Evolutionary conservation across 768 basidiomycete genomes (phyloP), one percentile per base, ranked within the genome.

Genomic region (Melanogaster broomeanus): DNA sequence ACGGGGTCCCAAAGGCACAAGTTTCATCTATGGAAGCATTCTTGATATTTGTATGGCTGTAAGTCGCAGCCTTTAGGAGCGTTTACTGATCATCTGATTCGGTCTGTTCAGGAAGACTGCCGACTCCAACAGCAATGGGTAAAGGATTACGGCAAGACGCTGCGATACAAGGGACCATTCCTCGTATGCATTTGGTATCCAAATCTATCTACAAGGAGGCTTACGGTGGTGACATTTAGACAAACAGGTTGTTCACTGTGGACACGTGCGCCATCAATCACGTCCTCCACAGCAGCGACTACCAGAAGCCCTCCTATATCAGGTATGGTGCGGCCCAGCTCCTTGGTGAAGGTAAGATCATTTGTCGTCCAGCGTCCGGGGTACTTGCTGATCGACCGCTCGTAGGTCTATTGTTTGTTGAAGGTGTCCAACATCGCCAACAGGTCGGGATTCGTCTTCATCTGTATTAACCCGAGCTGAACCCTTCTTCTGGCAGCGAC

Each of bases 181-280:
- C n/a, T n/a, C n/a, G n/a, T n/a, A n/a, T n/a, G n/a, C n/a, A n/a
- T n/a, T n/a, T n/a, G n/a, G n/a, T n/a, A n/a, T n/a, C n/a, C n/a
- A n/a, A n/a, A n/a, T n/a, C n/a, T n/a, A n/a, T n/a, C n/a, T n/a
- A n/a, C n/a, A n/a, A n/a, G n/a, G n/a, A n/a, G n/a, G n/a, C n/a
- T n/a, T n/a, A n/a, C n/a, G n/a, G 11, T 35, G 11, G 34, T 35
- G 34, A 25, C 21, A 10, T 40, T 13, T 49, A 75, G 72, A 42
- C 48, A 15, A 58, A 63, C 11, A 75, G 78, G 15, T 63, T 88
- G 15, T 78, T 74, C 59, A 87, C 84, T 0, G 68, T 74, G 48
- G 89, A 90, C 62, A 72, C 79, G 0, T 78, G 79, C 19, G 87
- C 87, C 0, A 46, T 90, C 38, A 76, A 77, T 41, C 82, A 90